Evolutionary conservation across 805 yeast species (phyloP).

Genomic region (Jamesozyma lodderae): DNA sequence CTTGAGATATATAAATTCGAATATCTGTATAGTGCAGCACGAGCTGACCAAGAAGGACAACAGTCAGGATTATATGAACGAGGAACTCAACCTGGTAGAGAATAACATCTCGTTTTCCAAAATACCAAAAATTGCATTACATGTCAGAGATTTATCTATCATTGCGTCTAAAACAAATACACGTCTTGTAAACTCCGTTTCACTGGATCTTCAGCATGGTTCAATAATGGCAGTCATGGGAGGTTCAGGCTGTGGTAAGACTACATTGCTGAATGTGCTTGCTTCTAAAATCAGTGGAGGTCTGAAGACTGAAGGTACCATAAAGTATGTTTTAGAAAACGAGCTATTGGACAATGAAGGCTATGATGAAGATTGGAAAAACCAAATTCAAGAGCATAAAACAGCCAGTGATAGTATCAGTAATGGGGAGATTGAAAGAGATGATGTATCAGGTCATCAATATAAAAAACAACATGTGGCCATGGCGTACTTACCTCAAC

Average conservation of each 20-base stretch:
- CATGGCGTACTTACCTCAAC: conserved; percentile 61
- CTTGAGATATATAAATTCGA: no score
- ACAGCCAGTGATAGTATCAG: background rate
- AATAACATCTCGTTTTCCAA: conserved; percentile 19
- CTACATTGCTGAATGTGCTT: conserved; percentile 62
- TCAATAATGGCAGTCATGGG: conserved; percentile 74
- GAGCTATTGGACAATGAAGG: no score
- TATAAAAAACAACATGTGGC: conserved; percentile 8
- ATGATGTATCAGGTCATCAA: background rate
- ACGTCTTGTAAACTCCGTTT: conserved; percentile 40
- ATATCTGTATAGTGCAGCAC: no score
- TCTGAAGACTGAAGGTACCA: conserved; percentile 36
- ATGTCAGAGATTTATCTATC: conserved; percentile 22
- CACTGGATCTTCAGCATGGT: conserved; percentile 52
- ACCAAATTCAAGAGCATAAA: background rate
- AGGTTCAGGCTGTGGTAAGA: conserved; percentile 82
- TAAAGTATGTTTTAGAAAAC: conserved; percentile 25
- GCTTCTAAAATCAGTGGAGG: conserved; percentile 42
- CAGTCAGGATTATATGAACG: background rate
- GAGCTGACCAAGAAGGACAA: no score
- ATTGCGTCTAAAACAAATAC: conserved; percentile 26
- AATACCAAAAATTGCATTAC: conserved; percentile 17
- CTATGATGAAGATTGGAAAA: no score
- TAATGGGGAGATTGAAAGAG: background rate
- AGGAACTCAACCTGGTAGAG: conserved; percentile 10